Conservation (phyloP, 2,329 filamentous ascomycete genomes). For the Whalleya microplaca region DNA sequence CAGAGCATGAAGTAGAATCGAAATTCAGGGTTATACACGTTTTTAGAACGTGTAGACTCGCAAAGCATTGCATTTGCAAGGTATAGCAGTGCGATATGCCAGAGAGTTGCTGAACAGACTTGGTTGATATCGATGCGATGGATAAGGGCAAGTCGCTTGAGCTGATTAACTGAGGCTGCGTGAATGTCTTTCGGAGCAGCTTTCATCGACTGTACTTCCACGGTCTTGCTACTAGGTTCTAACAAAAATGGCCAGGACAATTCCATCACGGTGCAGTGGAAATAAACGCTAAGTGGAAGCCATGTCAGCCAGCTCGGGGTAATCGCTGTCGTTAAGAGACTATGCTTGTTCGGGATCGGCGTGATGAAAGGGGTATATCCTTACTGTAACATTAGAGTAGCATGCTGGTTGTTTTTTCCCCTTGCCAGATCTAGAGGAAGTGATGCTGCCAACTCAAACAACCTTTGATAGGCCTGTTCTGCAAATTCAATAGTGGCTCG, state of each 20-base stretch:
- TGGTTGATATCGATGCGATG: conserved; percentile 19
- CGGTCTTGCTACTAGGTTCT: conserved; percentile 12
- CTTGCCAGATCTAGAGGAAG: conserved; percentile 21
- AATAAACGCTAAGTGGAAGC: conserved; percentile 18
- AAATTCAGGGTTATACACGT: conserved; percentile 15
- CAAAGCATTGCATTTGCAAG: conserved; percentile 36
- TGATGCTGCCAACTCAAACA: conserved; percentile 19
- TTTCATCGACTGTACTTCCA: conserved; percentile 8
- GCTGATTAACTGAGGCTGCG: conserved; percentile 24
- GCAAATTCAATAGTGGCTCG: conserved; percentile 23
- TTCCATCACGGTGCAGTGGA: conserved; percentile 24
- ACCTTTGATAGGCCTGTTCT: conserved; percentile 16
- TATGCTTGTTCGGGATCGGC: neutral
- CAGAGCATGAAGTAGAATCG: conserved; percentile 35
- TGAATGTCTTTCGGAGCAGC: conserved; percentile 14
- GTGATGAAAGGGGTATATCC: conserved; percentile 1
- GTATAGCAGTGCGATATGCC: conserved; percentile 35
- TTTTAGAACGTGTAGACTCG: conserved; percentile 19
- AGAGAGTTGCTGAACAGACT: conserved; percentile 25
- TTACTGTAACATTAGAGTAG: conserved; percentile 23
- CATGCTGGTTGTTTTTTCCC: conserved; percentile 21
- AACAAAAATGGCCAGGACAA: conserved; percentile 26
- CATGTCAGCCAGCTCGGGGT: conserved; percentile 11
- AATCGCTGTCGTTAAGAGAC: neutral
- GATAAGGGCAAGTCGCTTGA: conserved; percentile 21